phyloP scores from a whole-genome alignment of 352 stramenopile genomes.

The Globisporangium echinulatum region DNA sequence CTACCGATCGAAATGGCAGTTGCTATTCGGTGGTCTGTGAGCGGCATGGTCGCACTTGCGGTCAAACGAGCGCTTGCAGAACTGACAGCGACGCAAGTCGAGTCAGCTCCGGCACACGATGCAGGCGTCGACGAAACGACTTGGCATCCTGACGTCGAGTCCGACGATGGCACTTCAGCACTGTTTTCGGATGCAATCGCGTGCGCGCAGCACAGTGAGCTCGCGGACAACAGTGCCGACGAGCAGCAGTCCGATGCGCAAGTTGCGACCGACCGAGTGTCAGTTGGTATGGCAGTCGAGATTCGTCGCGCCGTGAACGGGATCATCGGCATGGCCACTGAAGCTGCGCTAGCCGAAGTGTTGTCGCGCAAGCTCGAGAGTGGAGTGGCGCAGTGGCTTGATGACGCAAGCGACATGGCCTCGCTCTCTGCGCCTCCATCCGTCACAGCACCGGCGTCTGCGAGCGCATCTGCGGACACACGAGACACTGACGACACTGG shows the following conservation, averaged over 20 bases:
- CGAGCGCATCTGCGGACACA: too few species aligned
- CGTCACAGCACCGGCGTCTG: background rate
- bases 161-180: background rate
- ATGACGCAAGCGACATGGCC: background rate
- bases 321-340: conserved; percentile 19
- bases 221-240: background rate
- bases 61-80: conserved; percentile 25
- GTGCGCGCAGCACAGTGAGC: background rate
- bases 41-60: conserved; percentile 32
- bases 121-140: conserved; percentile 1
- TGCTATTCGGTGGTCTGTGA: conserved; percentile 33
- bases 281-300: conserved; percentile 19
- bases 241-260: background rate
- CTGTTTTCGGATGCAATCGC: too few species aligned
- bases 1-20: conserved; percentile 41
- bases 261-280: conserved; percentile 12
- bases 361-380: conserved; percentile 6
- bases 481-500: too few species aligned
- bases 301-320: conserved; percentile 24
- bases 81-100: conserved; percentile 1
- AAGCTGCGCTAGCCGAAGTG: conserved; percentile 17
- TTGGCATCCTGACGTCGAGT: background rate
- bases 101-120: background rate
- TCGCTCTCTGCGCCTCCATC: too few species aligned
- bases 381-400: conserved; percentile 7